These are phyloP conservation scores for Amaranthus hypochondriacus DNA, from an alignment of 148 eudicot species.

Conservation along the genomic window DNA sequence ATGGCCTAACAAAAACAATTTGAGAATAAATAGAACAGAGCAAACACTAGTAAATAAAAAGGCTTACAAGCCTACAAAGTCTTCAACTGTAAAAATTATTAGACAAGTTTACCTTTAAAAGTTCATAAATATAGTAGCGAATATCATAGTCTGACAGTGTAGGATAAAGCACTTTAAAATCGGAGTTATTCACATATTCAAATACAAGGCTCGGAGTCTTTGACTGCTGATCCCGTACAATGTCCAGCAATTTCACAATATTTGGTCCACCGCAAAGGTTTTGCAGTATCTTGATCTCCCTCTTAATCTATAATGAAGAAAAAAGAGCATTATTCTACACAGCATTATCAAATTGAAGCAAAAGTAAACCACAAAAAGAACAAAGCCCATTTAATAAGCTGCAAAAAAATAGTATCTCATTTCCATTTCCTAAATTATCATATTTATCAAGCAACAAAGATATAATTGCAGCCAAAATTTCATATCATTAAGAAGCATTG, in stretches of 20 bases:
- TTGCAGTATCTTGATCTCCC: slow-evolving; percentile 94
- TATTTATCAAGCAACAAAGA: background rate
- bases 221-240: slow-evolving; percentile 87
- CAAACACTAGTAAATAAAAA: no score
- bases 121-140: slow-evolving; percentile 86
- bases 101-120: slow-evolving; percentile 59
- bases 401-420: background rate
- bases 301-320: slow-evolving; percentile 65
- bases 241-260: slow-evolving; percentile 83
- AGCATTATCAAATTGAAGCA: background rate
- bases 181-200: slow-evolving; percentile 88
- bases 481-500: background rate
- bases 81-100: no score
- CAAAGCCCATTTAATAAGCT: background rate
- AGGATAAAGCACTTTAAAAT: slow-evolving; percentile 88
- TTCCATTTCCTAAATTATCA: background rate
- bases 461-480: background rate
- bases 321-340: background rate
- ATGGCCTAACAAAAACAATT: no score
- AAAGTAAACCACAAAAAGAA: background rate
- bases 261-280: slow-evolving; percentile 94
- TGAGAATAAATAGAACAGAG: no score
- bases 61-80: no score
- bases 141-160: slow-evolving; percentile 79
- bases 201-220: slow-evolving; percentile 88